Base-by-base conservation (phyloP, 306 rosid species). In the Quercus engelmannii region DNA sequence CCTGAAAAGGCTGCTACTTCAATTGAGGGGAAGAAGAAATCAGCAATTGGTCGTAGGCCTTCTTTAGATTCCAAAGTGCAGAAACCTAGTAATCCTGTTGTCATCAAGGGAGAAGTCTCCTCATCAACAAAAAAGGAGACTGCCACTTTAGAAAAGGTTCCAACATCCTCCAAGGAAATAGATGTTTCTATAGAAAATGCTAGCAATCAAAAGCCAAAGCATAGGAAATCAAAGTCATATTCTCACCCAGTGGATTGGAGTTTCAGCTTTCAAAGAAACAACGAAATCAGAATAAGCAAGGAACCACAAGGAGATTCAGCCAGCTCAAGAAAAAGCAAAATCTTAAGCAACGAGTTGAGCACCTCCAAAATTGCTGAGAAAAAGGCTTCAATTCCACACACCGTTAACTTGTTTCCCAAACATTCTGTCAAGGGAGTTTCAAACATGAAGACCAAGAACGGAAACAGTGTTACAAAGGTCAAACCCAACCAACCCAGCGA, bases 81-180 rank as follows among this genome's bases (percentile, higher is more conserved):
- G 49, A 81, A 73, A 73, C 61, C 55, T 26, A 71, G 78, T 46
- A 54, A 25, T 73, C 64, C 72, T 19, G 31, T 49, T 77, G 78
- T 65, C 62, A 79, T 72, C 33, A 87, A 83, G 88, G 87, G 78
- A 80, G 83, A 46, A 5, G 54, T 55, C 33, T 46, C 51, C 23
- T 78, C 80, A 52, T 62, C 79, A 67, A 75, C 70, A 17, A 51
- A 76, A 76, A 85, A 78, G 38, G 73, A 56, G 65, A 69, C 15
- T 81, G 63, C 33, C 41, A 79, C 85, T 74, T 78, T 82, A n/a
- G 79, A 83, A 56, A 85, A 87, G 74, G 85, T 13, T 11, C 74
- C 77, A 69, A 38, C 79, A 46, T 51, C 80, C 74, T 69, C 58
- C 58, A 82, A 82, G 80, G 95, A 86, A 75, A 55, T 63, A 23